Conservation (phyloP, 208 protist species). For the Polymyxa betae region DNA sequence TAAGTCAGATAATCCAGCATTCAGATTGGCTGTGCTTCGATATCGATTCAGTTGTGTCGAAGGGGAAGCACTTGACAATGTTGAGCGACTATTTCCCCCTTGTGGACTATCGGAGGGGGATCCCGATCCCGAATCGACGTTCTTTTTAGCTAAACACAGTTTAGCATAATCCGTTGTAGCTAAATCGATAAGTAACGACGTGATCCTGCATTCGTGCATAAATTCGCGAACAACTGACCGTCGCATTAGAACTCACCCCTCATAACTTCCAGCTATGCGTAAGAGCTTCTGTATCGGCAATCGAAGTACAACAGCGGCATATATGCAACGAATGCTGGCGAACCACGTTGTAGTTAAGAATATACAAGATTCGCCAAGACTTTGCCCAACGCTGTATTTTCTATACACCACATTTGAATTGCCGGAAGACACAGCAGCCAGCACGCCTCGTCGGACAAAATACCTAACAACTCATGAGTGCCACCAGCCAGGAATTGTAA, state of each 20-base stretch:
- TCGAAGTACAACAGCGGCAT: background rate
- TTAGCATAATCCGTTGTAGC: conserved; percentile 17
- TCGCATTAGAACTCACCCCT: background rate
- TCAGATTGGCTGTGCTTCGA: background rate
- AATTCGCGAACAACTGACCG: background rate
- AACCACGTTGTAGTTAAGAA: conserved; percentile 43
- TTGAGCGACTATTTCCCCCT: too few relatives aligned
- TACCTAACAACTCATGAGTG: background rate
- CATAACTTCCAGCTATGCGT: conserved; percentile 21
- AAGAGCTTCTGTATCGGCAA: background rate
- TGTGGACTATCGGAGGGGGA: background rate
- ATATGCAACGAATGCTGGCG: background rate
- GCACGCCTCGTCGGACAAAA: background rate
- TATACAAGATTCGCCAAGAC: conserved; percentile 12
- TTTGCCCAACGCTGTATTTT: background rate
- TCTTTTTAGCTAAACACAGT: conserved; percentile 27
- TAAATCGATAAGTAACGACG: conserved; percentile 30
- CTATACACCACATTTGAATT: background rate
- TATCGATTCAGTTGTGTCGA: background rate
- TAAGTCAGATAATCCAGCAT: background rate
- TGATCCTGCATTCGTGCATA: background rate
- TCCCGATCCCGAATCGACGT: background rate
- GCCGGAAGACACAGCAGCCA: conserved; percentile 21
- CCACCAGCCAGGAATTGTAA: background rate
- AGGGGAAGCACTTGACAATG: background rate